phyloP scores from a whole-genome alignment of 2,329 filamentous ascomycete species.

The Didymella arachidicola region DNA sequence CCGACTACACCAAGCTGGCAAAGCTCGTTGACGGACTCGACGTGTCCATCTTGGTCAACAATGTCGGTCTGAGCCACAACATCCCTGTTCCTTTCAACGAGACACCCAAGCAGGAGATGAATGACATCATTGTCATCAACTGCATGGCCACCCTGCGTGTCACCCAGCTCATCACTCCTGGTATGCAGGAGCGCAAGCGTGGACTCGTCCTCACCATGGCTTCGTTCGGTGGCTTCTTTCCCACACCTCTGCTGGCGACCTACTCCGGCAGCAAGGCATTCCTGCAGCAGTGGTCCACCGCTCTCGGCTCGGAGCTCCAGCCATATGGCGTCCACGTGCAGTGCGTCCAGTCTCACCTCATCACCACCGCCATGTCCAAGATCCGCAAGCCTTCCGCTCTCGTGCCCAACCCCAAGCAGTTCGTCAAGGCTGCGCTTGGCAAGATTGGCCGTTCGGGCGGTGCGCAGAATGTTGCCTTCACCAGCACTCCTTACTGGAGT shows the following conservation, averaged over 20 bases:
- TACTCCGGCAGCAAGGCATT: constrained; percentile 99
- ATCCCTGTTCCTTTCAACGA: constrained; percentile 90
- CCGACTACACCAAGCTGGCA: constrained; percentile 79
- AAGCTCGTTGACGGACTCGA: constrained; percentile 76
- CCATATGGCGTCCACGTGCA: constrained; percentile 86
- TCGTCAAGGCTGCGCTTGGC: constrained; percentile 78
- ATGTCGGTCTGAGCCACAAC: constrained; percentile 91
- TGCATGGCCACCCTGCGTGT: constrained; percentile 88
- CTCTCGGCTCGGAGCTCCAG: constrained; percentile 83
- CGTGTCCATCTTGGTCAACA: constrained; percentile 90
- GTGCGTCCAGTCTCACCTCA: constrained; percentile 88
- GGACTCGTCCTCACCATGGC: constrained; percentile 97
- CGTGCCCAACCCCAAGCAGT: constrained; percentile 81
- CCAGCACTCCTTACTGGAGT: constrained; percentile 91
- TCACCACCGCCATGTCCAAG: constrained; percentile 98
- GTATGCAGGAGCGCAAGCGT: constrained; percentile 82
- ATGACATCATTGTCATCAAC: constrained; percentile 94
- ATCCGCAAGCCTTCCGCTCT: constrained; percentile 78
- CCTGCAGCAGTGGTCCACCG: constrained; percentile 92
- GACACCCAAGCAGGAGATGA: constrained; percentile 80
- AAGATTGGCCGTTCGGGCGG: constrained; percentile 83
- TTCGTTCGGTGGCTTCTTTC: constrained; percentile 91
- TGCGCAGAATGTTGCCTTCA: constrained; percentile 80
- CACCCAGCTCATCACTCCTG: constrained; percentile 83
- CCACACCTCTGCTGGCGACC: constrained; percentile 89